Evolutionary conservation across 768 basidiomycete genomes (phyloP).

Genomic region (Phylloporus sp.): DNA sequence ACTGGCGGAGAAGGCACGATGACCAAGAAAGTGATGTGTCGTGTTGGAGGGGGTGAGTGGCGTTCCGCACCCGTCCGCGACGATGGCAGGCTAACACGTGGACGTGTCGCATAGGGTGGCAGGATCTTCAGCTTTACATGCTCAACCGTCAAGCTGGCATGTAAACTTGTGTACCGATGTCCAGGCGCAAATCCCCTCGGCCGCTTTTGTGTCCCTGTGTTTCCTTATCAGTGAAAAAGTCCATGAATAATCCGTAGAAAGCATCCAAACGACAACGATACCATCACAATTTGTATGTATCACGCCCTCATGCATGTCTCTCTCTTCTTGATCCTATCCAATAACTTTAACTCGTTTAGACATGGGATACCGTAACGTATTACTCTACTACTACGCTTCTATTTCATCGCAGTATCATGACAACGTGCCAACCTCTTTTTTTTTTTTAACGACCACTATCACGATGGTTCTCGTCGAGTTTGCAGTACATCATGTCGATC

Average conservation of each 20-base stretch:
- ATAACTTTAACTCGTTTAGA: conserved; percentile 3
- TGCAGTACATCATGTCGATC: conserved; percentile 19
- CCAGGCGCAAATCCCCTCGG: neutral
- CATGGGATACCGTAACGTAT: conserved; percentile 5
- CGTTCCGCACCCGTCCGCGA: neutral
- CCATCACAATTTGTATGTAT: conserved; percentile 26
- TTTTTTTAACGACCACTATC: neutral
- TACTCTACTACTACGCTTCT: conserved; percentile 13
- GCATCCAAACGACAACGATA: conserved; percentile 25
- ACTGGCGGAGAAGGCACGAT: conserved; percentile 37
- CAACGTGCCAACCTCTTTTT: neutral
- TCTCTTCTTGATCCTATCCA: conserved; percentile 2
- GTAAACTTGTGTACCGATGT: conserved; percentile 27
- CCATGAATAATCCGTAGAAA: conserved; percentile 22
- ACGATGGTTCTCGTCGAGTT: conserved; percentile 14
- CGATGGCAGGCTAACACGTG: neutral
- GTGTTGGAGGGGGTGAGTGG: conserved; percentile 76
- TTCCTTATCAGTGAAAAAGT: conserved; percentile 11
- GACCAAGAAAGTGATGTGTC: conserved; percentile 86
- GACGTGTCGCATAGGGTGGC: conserved; percentile 52
- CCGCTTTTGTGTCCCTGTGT: conserved; percentile 4
- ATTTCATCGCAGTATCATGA: conserved; percentile 9
- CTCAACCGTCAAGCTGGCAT: conserved; percentile 71
- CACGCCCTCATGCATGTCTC: conserved; percentile 16
- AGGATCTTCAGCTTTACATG: conserved; percentile 72